These are phyloP conservation scores for Brassica rapa DNA, from an alignment of 345 rosid genomes.

Conservation along the genomic window DNA sequence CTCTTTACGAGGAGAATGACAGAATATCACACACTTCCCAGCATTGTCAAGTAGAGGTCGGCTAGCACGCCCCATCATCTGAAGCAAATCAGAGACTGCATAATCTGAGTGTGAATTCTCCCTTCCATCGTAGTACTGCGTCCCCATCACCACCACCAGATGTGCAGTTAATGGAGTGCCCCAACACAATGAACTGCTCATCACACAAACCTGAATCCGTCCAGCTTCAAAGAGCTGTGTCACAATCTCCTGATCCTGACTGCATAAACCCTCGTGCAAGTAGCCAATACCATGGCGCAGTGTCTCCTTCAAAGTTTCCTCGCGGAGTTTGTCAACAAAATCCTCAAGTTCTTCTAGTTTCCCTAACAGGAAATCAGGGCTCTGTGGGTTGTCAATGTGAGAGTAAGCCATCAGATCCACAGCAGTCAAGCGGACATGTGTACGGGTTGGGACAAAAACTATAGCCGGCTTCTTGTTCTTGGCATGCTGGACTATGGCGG, in stretches of 20 bases:
- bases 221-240: slow-evolving; percentile 75
- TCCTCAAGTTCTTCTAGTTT: slow-evolving; percentile 62
- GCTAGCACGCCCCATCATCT: slow-evolving; percentile 97
- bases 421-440: slow-evolving; percentile 80
- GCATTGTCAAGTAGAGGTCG: slow-evolving; percentile 84
- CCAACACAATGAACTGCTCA: slow-evolving; percentile 94
- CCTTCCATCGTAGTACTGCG: slow-evolving; percentile 85
- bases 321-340: slow-evolving; percentile 56
- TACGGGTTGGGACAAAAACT: slow-evolving; percentile 88
- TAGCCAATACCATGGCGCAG: slow-evolving; percentile 75
- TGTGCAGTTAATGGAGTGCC: slow-evolving; percentile 78
- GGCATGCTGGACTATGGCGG: slow-evolving; percentile 80
- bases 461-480: slow-evolving; percentile 79
- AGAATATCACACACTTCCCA: slow-evolving; percentile 82
- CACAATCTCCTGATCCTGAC: slow-evolving; percentile 83
- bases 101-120: slow-evolving; percentile 87
- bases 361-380: slow-evolving; percentile 59
- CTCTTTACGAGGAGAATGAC: slow-evolving; percentile 89
- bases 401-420: slow-evolving; percentile 92
- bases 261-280: slow-evolving; percentile 88
- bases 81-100: slow-evolving; percentile 79
- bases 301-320: slow-evolving; percentile 70
- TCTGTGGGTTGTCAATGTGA: slow-evolving; percentile 54
- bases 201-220: slow-evolving; percentile 89
- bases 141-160: slow-evolving; percentile 94